phyloP scores from a whole-genome alignment of 495 filamentous ascomycete species.

The Ascodesmis nigricans region DNA sequence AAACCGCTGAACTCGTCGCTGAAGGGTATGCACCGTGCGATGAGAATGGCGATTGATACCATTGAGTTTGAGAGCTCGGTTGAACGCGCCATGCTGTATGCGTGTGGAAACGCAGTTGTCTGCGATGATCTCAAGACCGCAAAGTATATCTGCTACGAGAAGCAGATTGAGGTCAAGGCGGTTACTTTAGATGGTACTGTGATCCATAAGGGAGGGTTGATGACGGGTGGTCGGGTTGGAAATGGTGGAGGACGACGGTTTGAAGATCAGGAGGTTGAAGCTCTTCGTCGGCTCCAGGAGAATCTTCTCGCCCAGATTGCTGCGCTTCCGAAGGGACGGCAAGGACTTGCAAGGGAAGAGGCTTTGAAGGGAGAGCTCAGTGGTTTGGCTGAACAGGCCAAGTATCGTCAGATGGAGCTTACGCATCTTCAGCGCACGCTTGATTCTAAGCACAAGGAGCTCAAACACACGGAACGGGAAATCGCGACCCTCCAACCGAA shows the following conservation, averaged over 20 bases:
- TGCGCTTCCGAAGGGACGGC: slow-evolving; percentile 50
- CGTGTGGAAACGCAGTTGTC: slow-evolving; percentile 86
- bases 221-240: slow-evolving; percentile 79
- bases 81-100: slow-evolving; percentile 81
- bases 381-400: slow-evolving; percentile 58
- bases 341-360: slow-evolving; percentile 57
- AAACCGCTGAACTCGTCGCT: slow-evolving; percentile 68
- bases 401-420: slow-evolving; percentile 50
- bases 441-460: slow-evolving; percentile 62
- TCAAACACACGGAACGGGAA: slow-evolving; percentile 46
- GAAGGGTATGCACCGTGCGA: slow-evolving; percentile 65
- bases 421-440: slow-evolving; percentile 53
- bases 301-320: slow-evolving; percentile 50
- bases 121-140: slow-evolving; percentile 73
- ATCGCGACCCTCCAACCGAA: slow-evolving; percentile 56
- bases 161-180: slow-evolving; percentile 70
- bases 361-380: slow-evolving; percentile 54
- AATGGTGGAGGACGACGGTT: slow-evolving; percentile 56
- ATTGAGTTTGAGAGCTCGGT: slow-evolving; percentile 78
- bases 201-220: slow-evolving; percentile 89
- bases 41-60: slow-evolving; percentile 83
- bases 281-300: slow-evolving; percentile 33
- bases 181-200: slow-evolving; percentile 81
- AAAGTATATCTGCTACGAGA: slow-evolving; percentile 71
- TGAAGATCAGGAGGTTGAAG: slow-evolving; percentile 72